A percentile compares a stretch with the other conserved stretches of the same genome.
phyloP scores from a whole-genome alignment of 306 rosid genomes.

The Rosa persica region DNA sequence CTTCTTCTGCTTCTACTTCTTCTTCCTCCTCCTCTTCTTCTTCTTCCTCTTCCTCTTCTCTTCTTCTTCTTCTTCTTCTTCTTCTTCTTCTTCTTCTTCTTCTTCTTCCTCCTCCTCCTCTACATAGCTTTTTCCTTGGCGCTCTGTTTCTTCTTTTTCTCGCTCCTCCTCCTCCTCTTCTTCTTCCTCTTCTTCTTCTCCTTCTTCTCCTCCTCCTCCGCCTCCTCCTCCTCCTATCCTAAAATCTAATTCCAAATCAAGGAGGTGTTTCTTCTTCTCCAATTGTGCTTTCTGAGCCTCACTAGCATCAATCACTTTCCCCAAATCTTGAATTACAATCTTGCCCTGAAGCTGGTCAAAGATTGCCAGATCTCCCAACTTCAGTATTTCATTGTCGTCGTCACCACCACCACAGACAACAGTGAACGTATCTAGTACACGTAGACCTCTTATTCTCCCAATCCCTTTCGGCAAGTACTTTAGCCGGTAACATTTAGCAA shows the following conservation, averaged over 20 bases:
- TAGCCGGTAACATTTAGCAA: fast-evolving
- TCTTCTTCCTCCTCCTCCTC: too few species aligned
- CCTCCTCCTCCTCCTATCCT: fast-evolving
- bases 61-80: too few species aligned
- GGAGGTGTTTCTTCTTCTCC: background rate
- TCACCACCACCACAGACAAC: background rate
- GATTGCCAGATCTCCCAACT: background rate
- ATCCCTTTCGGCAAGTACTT: background rate
- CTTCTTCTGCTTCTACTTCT: too few species aligned
- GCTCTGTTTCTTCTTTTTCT: too few species aligned
- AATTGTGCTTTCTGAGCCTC: background rate
- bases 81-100: too few species aligned
- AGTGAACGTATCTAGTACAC: background rate
- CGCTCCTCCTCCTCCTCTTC: too few species aligned
- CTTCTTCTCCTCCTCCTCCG: too few species aligned
- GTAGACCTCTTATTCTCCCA: background rate
- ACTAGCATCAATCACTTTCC: background rate
- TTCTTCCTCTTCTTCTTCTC: too few species aligned
- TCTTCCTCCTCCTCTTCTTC: too few species aligned
- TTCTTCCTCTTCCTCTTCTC: too few species aligned
- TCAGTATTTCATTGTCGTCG: background rate
- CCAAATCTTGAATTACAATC: background rate
- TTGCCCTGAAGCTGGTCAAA: background rate
- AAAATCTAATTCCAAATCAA: too few species aligned
- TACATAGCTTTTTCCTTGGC: too few species aligned